Evolutionary conservation across 1,284 basidiomycete genomes (phyloP).

Genomic region (Ganoderma resinaceum): DNA sequence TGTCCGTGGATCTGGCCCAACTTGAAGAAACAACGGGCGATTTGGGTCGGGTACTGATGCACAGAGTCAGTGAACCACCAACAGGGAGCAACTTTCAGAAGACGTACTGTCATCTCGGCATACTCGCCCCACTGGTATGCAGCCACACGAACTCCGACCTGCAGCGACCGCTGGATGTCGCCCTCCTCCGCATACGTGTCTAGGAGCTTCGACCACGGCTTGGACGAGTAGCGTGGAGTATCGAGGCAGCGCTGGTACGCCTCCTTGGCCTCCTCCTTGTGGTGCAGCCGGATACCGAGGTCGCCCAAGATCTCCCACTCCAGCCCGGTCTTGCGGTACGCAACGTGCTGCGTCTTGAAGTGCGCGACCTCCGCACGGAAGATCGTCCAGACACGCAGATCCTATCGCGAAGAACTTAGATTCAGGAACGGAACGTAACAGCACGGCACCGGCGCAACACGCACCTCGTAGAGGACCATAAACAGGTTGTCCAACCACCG

Average conservation of each 20-base stretch:
- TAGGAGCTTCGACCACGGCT: conserved; percentile 92
- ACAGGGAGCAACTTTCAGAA: conserved; percentile 14
- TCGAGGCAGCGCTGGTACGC: conserved; percentile 96
- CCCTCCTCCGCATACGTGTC: conserved; percentile 96
- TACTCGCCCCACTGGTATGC: conserved; percentile 91
- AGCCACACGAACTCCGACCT: conserved; percentile 91
- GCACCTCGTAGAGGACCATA: conserved; percentile 96
- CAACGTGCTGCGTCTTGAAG: conserved; percentile 97
- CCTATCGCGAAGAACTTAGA: conserved; percentile 53
- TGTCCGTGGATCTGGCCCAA: conserved; percentile 94
- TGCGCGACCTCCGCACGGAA: conserved; percentile 99
- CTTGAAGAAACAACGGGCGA: conserved; percentile 91
- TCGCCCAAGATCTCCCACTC: conserved; percentile 99
- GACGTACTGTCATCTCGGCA: conserved; percentile 81
- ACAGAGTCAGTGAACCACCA: neutral
- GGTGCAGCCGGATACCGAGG: conserved; percentile 89
- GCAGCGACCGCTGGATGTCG: conserved; percentile 89
- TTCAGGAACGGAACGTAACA: conserved; percentile 1
- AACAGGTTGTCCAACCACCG: conserved; percentile 98
- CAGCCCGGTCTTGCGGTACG: conserved; percentile 94
- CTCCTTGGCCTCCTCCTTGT: conserved; percentile 98
- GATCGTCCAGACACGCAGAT: conserved; percentile 98
- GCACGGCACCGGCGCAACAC: conserved; percentile 25
- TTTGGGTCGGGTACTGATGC: conserved; percentile 85
- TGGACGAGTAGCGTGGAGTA: conserved; percentile 84